Evolutionary conservation across 371 early-diverging fungal genomes (phyloP), one percentile per base, ranked within the genome.

Genomic region (Basidiobolus heterosporus): DNA sequence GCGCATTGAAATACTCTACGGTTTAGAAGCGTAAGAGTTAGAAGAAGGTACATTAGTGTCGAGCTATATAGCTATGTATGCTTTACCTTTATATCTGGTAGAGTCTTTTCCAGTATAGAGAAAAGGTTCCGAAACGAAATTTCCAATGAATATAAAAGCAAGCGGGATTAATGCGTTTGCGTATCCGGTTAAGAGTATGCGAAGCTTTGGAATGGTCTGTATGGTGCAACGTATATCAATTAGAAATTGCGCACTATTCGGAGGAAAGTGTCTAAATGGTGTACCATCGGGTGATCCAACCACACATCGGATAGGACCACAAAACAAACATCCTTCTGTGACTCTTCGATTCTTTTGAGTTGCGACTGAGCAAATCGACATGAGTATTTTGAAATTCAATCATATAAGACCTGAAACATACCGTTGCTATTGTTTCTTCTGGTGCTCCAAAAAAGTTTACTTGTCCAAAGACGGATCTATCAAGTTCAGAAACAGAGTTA

Each of bases 141-240:
- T 85, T 14, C 92, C 92, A 13, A 78, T 72, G 17, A 92, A 59
- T 23, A 91, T 73, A 55, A 92, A 85, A 9, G 86, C 87, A 5
- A 88, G 61, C 2, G 90, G 92, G 3, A 80, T 57, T 3, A 18
- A 22, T 6, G 42, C 20, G 24, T 58, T 57, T 7, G 74, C 65
- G 49, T 80, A 88, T 9, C 83, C 85, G 24, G 75, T 72, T 49
- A 92, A 78, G 17, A 92, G 57, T 4, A 53, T 52, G 3, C 74
- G 64, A 14, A 86, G 59, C 1, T 76, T 75, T n/a, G 59, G 46
- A 51, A 82, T 56, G 0, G 65, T 67, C 68, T 71, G 18, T 42
- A 20, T 42, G 7, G 15, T 40, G 3, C 17, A 6, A 17, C 13
- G 37, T 36, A 36, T 36, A 36, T 36, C n/a, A 8, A 36, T 36